Percentiles rank a stretch among this genome's conserved stretches.
Evolutionary conservation across 805 yeast genomes (phyloP).

Genomic region (Yarrowia bubula): DNA sequence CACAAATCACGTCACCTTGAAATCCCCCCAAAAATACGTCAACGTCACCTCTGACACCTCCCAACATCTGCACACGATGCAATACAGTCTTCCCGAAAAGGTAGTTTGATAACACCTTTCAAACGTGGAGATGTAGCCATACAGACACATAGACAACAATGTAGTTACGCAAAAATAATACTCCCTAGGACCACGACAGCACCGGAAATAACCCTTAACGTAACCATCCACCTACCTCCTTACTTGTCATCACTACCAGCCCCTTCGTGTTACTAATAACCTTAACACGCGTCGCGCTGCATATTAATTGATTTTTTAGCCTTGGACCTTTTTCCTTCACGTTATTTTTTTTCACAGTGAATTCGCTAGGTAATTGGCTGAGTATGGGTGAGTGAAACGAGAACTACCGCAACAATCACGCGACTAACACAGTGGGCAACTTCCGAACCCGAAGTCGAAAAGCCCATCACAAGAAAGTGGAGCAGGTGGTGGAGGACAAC

Average conservation of each 20-base stretch:
- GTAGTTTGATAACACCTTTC: background rate
- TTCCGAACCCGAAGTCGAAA: slow-evolving; percentile 17
- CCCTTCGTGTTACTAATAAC: background rate
- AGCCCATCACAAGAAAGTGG: slow-evolving; percentile 13
- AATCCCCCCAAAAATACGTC: background rate
- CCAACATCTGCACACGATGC: background rate
- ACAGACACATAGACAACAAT: too few species aligned
- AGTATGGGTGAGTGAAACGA: slow-evolving; percentile 16
- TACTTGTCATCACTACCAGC: background rate
- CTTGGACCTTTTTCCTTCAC: background rate
- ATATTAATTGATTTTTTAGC: slow-evolving; percentile 13
- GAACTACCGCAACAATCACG: background rate
- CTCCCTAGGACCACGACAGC: too few species aligned
- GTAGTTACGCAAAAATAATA: too few species aligned
- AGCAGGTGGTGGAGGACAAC: background rate
- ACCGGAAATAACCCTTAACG: too few species aligned
- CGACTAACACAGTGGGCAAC: slow-evolving; percentile 14
- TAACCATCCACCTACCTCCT: too few species aligned
- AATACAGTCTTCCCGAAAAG: slow-evolving; percentile 8
- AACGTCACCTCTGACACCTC: background rate
- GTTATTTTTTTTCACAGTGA: slow-evolving; percentile 11
- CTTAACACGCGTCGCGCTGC: slow-evolving; percentile 21
- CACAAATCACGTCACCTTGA: too few species aligned
- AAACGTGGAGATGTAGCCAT: background rate
- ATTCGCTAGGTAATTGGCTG: slow-evolving; percentile 20